phyloP scores from a whole-genome alignment of 352 stramenopile genomes.

The Phytophthora syringae region DNA sequence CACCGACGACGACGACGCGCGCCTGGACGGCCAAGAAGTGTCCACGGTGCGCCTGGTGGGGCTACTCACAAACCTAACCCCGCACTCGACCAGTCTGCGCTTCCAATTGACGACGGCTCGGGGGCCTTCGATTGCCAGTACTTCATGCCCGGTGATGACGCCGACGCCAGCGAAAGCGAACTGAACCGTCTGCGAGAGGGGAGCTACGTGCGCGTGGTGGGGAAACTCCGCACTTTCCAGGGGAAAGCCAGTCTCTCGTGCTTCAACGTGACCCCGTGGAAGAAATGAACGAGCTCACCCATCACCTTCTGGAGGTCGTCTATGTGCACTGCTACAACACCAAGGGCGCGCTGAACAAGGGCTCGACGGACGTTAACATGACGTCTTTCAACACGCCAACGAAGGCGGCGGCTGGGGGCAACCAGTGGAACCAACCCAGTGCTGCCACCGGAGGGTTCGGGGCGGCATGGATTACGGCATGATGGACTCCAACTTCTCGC shows the following conservation, averaged over 20 bases:
- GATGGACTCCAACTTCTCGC: slow-evolving; percentile 80
- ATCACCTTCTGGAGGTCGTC: slow-evolving; percentile 96
- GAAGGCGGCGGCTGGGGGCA: slow-evolving; percentile 26
- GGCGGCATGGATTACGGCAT: slow-evolving; percentile 63
- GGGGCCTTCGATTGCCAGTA: slow-evolving; percentile 92
- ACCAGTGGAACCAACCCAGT: slow-evolving; percentile 36
- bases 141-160: slow-evolving; percentile 90
- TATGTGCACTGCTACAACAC: slow-evolving; percentile 91
- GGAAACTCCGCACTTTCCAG: slow-evolving; percentile 93
- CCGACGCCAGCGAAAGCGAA: slow-evolving; percentile 71
- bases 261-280: slow-evolving; percentile 86
- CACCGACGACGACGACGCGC: slow-evolving; percentile 69
- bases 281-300: slow-evolving; percentile 95
- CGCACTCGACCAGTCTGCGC: slow-evolving; percentile 91
- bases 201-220: slow-evolving; percentile 91
- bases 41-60: slow-evolving; percentile 91
- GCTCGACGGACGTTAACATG: slow-evolving; percentile 33
- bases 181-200: slow-evolving; percentile 71
- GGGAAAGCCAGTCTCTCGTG: slow-evolving; percentile 88
- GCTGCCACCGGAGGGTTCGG: slow-evolving; percentile 26
- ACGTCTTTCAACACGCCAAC: slow-evolving; percentile 47
- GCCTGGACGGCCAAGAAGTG: slow-evolving; percentile 91
- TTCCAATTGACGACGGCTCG: slow-evolving; percentile 95
- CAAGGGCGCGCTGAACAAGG: slow-evolving; percentile 54
- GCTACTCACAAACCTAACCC: slow-evolving; percentile 77